Conservation (phyloP, 495 filamentous ascomycete species). For the Stereocaulon alpinum region DNA sequence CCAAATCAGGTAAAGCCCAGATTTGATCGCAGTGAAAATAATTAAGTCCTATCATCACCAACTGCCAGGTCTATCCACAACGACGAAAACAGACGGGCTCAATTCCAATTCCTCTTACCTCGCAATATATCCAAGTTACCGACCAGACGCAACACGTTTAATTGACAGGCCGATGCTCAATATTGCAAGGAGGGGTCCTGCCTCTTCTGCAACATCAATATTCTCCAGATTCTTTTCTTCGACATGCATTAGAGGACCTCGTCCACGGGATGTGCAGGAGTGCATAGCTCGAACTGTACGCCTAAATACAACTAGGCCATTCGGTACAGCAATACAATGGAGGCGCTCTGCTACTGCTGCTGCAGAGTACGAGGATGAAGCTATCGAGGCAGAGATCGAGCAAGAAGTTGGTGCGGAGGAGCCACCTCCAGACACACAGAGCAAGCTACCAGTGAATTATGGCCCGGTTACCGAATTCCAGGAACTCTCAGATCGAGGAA, state of each 20-base stretch:
- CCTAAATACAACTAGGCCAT: neutral
- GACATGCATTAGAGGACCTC: conserved; percentile 9
- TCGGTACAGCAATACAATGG: conserved; percentile 10
- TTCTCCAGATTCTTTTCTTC: neutral
- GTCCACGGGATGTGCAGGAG: neutral
- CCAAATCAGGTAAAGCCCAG: neutral
- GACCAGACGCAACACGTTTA: neutral
- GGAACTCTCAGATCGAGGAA: conserved; percentile 49
- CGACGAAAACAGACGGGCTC: neutral
- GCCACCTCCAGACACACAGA: conserved; percentile 10
- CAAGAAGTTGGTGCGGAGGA: conserved; percentile 3
- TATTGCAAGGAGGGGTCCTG: conserved; percentile 18
- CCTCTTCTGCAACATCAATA: conserved; percentile 15
- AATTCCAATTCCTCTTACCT: neutral
- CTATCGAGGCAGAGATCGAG: conserved; percentile 20
- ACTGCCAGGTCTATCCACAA: neutral
- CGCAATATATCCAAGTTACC: neutral
- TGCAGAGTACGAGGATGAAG: conserved; percentile 19
- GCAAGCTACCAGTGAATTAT: conserved; percentile 11
- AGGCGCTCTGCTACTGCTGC: conserved; percentile 23
- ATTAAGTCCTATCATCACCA: neutral
- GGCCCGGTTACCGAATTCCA: conserved; percentile 52
- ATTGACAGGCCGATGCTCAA: conserved; percentile 14
- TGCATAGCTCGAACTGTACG: neutral
- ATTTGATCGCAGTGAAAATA: neutral